Base-by-base conservation (phyloP, 139 green algal genomes). In the Micractinium sp. region DNA sequence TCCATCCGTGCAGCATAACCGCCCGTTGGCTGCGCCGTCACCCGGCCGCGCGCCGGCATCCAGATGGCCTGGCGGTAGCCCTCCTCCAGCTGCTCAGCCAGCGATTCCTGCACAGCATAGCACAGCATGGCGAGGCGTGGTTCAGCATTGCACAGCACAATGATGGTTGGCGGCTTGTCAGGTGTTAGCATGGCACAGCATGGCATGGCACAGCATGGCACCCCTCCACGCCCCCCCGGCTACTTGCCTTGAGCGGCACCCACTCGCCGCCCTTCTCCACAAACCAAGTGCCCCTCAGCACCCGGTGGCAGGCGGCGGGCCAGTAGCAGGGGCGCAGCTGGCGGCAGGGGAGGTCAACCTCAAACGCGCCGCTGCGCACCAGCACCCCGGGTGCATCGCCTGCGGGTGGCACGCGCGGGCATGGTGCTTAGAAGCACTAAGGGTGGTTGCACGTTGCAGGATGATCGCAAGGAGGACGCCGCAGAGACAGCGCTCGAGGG, bases 41-140 rank as follows among this genome's bases (percentile, higher is more conserved):
- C 23, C 39, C 81, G 77, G 74, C 77, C 56, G 81, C 81, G 81
- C 16, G 39, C 15, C 22, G 86, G 91, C 41, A 79, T 71, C 90
- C 92, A 91, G 22, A 88, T 60, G 31, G 80, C 71, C 60, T 87
- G 88, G 38, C 85, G 77, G 79, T 91, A 95, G 0, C 88, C 93
- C n/a, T 92, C 87, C 74, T 96, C 94, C 61, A 96, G 75, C 86
- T 95, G 90, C 38, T 96, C 94, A 4, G 93, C 93, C 38, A 94
- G 53, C 4, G 91, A 89, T 53, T 95, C 93, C 86, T 90, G 88
- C 73, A 87, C 18, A 47, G 74, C 29, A n/a, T 38, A 0, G n/a
- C 35, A 56, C 77, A 83, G 38, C 22, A 80, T 60, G 38, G 63
- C 71, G 0, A 86, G 82, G 19, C 7, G 53, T 31, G n/a, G 23